These are phyloP conservation scores for Alternaria infectoria DNA, from an alignment of 2,329 filamentous ascomycete species.

Conservation along the genomic window DNA sequence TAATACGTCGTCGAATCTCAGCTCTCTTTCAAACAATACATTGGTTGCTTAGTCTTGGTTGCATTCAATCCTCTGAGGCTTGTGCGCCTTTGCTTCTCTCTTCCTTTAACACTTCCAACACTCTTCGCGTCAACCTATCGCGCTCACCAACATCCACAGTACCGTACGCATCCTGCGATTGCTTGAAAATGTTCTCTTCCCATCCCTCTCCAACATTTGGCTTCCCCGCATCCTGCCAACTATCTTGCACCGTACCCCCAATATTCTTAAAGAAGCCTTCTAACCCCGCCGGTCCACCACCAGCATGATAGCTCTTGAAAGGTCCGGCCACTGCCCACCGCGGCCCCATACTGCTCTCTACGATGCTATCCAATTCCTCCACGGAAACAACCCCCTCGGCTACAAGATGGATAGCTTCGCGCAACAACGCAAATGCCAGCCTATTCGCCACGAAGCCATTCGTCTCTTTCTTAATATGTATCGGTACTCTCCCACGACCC, in stretches of 20 bases:
- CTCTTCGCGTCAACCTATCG: constrained; percentile 51
- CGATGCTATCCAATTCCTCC: constrained; percentile 60
- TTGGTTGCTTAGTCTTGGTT: neutral
- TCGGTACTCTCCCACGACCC: constrained; percentile 51
- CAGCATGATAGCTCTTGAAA: constrained; percentile 66
- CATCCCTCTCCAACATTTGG: constrained; percentile 53
- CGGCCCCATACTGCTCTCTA: constrained; percentile 35
- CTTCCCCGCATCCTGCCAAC: constrained; percentile 59
- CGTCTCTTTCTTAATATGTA: constrained; percentile 59
- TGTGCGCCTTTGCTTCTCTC: constrained; percentile 21
- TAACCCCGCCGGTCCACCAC: constrained; percentile 62
- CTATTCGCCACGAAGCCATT: constrained; percentile 65
- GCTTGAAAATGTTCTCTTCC: constrained; percentile 54
- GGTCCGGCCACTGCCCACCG: constrained; percentile 52
- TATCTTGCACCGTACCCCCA: constrained; percentile 60
- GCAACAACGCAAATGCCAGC: constrained; percentile 62
- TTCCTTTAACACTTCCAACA: constrained; percentile 49
- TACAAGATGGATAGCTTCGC: constrained; percentile 63
- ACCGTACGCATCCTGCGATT: constrained; percentile 58
- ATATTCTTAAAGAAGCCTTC: constrained; percentile 63
- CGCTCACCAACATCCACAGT: constrained; percentile 49
- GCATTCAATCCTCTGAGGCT: neutral
- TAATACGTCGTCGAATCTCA: neutral
- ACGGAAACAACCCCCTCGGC: constrained; percentile 59
- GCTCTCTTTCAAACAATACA: neutral